A percentile compares a stretch with the other conserved stretches of the same genome.
Evolutionary conservation across 352 stramenopile genomes (phyloP).

Genomic region (Globisporangium mamillatum): DNA sequence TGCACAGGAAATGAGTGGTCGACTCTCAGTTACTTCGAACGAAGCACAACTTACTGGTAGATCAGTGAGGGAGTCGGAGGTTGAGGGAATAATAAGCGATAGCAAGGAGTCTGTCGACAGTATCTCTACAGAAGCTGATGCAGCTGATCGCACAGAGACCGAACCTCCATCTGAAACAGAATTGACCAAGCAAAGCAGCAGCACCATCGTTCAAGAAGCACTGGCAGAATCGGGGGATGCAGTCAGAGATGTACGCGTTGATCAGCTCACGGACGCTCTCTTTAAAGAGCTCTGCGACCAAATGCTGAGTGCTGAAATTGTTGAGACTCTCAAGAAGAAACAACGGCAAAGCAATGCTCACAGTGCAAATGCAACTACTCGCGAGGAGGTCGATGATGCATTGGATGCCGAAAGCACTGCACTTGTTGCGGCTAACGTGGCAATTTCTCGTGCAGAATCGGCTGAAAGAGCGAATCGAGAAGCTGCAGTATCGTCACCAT

Average conservation of each 20-base stretch:
- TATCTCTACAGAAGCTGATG: neutral
- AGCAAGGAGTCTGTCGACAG: neutral
- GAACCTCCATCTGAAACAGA: neutral
- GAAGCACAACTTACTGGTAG: neutral
- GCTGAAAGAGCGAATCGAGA: neutral
- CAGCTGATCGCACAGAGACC: neutral
- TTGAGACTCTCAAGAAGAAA: neutral
- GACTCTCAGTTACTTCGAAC: neutral
- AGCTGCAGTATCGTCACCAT: neutral
- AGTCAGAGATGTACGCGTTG: neutral
- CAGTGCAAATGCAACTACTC: too few relatives aligned
- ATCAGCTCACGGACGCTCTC: slow-evolving; percentile 1
- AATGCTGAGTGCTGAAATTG: neutral
- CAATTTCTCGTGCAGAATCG: neutral
- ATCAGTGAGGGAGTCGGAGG: neutral
- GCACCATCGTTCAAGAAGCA: neutral
- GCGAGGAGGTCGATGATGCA: neutral
- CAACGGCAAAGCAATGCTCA: neutral
- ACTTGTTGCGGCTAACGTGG: neutral
- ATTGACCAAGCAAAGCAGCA: too few relatives aligned
- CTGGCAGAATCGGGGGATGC: neutral
- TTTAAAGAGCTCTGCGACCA: slow-evolving; percentile 10
- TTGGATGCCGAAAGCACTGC: neutral
- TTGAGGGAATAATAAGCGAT: neutral
- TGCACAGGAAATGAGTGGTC: neutral